Conservation (phyloP, 2,329 filamentous ascomycete genomes). For the Aplosporella prunicola region DNA sequence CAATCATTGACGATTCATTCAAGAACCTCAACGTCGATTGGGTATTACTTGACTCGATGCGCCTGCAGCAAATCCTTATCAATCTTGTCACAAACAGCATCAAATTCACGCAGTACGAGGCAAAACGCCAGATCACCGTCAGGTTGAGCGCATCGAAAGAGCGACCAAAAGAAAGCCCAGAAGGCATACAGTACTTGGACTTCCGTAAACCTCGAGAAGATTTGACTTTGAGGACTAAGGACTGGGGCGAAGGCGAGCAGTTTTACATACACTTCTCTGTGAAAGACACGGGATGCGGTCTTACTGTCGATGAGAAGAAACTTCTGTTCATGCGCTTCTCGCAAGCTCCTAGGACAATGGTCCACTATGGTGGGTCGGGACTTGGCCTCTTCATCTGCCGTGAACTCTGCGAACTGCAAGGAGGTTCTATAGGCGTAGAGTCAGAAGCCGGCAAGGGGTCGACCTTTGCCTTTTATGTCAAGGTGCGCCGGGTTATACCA, state of each 20-base stretch:
- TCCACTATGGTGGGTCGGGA: slow-evolving; percentile 64
- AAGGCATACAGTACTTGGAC: slow-evolving; percentile 8
- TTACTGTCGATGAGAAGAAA: slow-evolving; percentile 22
- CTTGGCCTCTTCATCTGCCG: slow-evolving; percentile 65
- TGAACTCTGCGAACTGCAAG: slow-evolving; percentile 62
- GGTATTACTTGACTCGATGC: slow-evolving; percentile 13
- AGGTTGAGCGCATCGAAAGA: slow-evolving; percentile 19
- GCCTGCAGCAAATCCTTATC: slow-evolving; percentile 18
- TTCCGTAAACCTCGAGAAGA: slow-evolving; percentile 7
- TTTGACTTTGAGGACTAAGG: slow-evolving; percentile 11
- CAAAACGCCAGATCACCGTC: slow-evolving; percentile 23
- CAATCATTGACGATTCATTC: slow-evolving; percentile 12
- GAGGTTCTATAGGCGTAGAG: slow-evolving; percentile 61
- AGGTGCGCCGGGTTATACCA: slow-evolving; percentile 41
- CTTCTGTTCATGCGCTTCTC: slow-evolving; percentile 21
- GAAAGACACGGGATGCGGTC: slow-evolving; percentile 24
- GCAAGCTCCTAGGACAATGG: slow-evolving; percentile 50
- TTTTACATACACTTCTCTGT: slow-evolving; percentile 23
- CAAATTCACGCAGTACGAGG: slow-evolving; percentile 20
- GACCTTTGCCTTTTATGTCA: slow-evolving; percentile 63
- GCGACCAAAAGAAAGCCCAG: slow-evolving; percentile 2
- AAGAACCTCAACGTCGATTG: slow-evolving; percentile 12
- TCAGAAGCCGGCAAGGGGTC: slow-evolving; percentile 54
- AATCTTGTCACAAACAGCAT: slow-evolving; percentile 25
- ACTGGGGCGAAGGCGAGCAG: slow-evolving; percentile 22